Conservation (phyloP, 2,329 filamentous ascomycete genomes). For the Diaporthe sp. region DNA sequence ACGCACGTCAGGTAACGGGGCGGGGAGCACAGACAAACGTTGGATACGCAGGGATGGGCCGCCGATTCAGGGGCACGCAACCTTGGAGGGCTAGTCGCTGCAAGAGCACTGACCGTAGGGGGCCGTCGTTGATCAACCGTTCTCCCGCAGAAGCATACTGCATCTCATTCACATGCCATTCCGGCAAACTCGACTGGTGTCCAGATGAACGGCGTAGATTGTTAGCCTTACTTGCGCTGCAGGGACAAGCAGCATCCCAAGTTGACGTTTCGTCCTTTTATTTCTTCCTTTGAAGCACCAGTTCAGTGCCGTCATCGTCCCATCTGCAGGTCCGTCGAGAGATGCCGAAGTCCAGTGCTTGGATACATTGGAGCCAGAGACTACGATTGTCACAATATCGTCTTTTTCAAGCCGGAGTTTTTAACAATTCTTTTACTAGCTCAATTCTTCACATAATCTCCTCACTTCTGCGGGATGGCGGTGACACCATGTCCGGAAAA, state of each 20-base stretch:
- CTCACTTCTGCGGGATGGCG: not conserved
- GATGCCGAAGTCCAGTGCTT: not conserved
- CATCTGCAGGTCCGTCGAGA: not conserved
- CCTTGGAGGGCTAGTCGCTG: not conserved
- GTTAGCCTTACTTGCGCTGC: not conserved
- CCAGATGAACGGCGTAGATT: not conserved
- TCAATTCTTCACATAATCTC: not conserved
- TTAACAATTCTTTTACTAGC: too few species aligned
- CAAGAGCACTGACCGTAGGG: not conserved
- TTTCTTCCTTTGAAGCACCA: not conserved
- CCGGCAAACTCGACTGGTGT: not conserved
- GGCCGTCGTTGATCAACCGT: not conserved
- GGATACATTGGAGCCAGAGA: not conserved
- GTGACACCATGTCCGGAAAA: constrained; percentile 47
- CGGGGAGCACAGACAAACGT: constrained; percentile 24
- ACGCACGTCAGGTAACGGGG: constrained; percentile 14
- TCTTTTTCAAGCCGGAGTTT: not conserved
- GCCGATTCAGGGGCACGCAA: constrained; percentile 8
- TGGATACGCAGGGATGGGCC: not conserved
- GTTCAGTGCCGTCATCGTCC: not conserved
- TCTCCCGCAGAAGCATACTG: too few species aligned
- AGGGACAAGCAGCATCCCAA: not conserved
- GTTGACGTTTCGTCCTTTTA: not conserved
- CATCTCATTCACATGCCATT: not conserved
- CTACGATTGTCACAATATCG: not conserved